Evolutionary conservation across 345 rosid species (phyloP), one percentile per base, ranked within the genome.

Genomic region (Draba incana): DNA sequence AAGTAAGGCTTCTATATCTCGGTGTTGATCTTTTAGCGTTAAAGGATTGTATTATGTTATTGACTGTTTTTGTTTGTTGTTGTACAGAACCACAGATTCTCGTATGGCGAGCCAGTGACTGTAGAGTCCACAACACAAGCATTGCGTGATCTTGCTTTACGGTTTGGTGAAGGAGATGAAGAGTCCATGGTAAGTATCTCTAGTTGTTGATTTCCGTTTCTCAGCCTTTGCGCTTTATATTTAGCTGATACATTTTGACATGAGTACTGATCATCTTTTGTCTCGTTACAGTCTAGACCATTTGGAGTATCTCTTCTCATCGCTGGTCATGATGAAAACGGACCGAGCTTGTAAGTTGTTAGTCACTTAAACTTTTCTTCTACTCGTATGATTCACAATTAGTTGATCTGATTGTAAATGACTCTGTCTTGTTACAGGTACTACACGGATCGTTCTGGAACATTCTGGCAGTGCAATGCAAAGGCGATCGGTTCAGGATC

Each of bases 401-500:
- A 11, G 53, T 3, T 42, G 31, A 73, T 57, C 24, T 41, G 2
- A 30, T 54, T 47, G 43, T 37, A 20, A 57, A 49, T 25, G 49
- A 51, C 16, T 8, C 39, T 0, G 4, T 23, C 64, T 5, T 66
- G 57, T 6, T 81, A 75, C 80, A 90, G 97, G 77, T 93, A 87
- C 72, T 88, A 90, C 59, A 93, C 98, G 2, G 98, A 93, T 80
- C 98, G 96, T 2, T 93, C 98, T 2, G 96, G 98, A 63, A 93
- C 98, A 74, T 93, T 90, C 80, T 93, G 98, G 98, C 94, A 93
- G 70, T 93, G 98, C 88, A 90, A 88, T 78, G 98, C 92, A 46
- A 93, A 93, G 78, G 98, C 98, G 10, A 93, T 93, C 51, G 98
- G 98, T 38, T 93, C 98, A 20, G 97, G 98, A n/a, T 90, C 97